A percentile compares a stretch with the other conserved stretches of the same genome.
Evolutionary conservation across 2,329 filamentous ascomycete species (phyloP).

Genomic region (Hypoxylon sp.): DNA sequence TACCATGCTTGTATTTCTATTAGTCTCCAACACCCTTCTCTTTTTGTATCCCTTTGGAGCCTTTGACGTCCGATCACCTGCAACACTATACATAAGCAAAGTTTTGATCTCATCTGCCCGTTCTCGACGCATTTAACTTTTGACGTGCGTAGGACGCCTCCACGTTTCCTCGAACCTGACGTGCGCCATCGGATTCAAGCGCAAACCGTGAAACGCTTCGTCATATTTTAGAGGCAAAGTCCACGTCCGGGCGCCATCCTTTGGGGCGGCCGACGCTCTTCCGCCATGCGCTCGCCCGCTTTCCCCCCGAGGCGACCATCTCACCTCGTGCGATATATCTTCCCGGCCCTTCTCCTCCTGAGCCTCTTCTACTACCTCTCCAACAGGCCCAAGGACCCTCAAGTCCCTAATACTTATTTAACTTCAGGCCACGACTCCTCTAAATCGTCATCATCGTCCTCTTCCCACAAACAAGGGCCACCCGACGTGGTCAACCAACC

Average conservation of each 20-base stretch:
- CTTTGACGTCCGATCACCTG: slow-evolving; percentile 14
- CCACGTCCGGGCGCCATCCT: slow-evolving; percentile 46
- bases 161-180: slow-evolving; percentile 12
- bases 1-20: slow-evolving; percentile 5
- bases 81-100: slow-evolving; percentile 5
- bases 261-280: slow-evolving; percentile 44
- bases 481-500: slow-evolving; percentile 40
- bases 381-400: slow-evolving; percentile 35
- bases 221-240: slow-evolving; percentile 30
- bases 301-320: slow-evolving; percentile 62
- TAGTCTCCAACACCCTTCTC: slow-evolving; percentile 4
- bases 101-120: slow-evolving; percentile 16
- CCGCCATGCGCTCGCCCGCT: slow-evolving; percentile 57
- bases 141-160: slow-evolving; percentile 21
- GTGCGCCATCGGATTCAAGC: slow-evolving; percentile 22
- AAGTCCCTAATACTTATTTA: slow-evolving; percentile 40
- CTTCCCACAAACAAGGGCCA: slow-evolving; percentile 24
- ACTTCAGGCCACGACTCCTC: slow-evolving; percentile 36
- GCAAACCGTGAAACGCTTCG: slow-evolving; percentile 18
- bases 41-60: slow-evolving; percentile 1
- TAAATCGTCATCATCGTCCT: slow-evolving; percentile 25
- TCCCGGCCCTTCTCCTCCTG: slow-evolving; percentile 57
- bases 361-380: slow-evolving; percentile 56
- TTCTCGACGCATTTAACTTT: slow-evolving; percentile 39
- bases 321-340: slow-evolving; percentile 60